phyloP scores from a whole-genome alignment of 1,284 basidiomycete species.

The Microbotryomycetes sp. region DNA sequence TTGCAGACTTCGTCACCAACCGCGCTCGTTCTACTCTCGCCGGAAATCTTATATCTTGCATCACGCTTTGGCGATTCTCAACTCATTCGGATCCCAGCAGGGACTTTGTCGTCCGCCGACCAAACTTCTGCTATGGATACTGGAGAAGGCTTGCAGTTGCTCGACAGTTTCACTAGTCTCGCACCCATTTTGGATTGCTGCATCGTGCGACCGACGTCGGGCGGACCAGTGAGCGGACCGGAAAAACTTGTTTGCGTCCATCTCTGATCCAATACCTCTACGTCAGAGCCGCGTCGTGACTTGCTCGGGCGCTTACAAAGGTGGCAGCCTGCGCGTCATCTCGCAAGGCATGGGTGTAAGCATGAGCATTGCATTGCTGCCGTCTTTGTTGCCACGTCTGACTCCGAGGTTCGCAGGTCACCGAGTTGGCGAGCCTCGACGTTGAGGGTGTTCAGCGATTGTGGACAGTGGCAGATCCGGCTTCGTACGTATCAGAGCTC shows the following conservation, averaged over 20 bases:
- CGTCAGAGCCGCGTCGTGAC: constrained; percentile 70
- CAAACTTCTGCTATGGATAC: constrained; percentile 27
- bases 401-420: constrained; percentile 31
- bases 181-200: constrained; percentile 82
- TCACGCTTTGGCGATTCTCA: constrained; percentile 79
- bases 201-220: constrained; percentile 50
- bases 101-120: constrained; percentile 32
- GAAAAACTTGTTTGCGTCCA: no score
- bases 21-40: constrained; percentile 66
- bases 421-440: constrained; percentile 56
- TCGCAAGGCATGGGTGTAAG: constrained; percentile 74
- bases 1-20: constrained; percentile 64
- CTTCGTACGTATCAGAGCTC: no score
- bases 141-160: constrained; percentile 50
- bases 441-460: constrained; percentile 54
- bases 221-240: background rate
- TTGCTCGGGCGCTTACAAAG: constrained; percentile 75
- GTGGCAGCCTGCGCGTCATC: constrained; percentile 72
- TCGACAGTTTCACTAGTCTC: constrained; percentile 67
- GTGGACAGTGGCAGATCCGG: constrained; percentile 55
- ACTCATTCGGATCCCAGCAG: constrained; percentile 52
- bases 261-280: no score
- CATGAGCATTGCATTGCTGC: no score
- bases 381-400: no score
- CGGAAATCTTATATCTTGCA: constrained; percentile 67